Evolutionary conservation across 768 basidiomycete genomes (phyloP).

Genomic region (Amanita polypyramis): DNA sequence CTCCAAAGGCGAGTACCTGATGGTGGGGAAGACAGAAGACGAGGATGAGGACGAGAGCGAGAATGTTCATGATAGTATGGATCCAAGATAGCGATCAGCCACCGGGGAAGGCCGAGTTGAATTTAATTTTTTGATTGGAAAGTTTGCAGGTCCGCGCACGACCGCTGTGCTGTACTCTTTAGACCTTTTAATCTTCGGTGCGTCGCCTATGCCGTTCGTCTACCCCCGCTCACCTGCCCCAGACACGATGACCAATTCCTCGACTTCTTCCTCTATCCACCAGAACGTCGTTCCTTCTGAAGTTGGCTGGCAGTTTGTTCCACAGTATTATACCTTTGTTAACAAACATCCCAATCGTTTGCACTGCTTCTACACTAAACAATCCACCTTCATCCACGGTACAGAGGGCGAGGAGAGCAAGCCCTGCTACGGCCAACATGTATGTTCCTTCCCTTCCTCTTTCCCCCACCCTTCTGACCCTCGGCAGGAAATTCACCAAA

Average conservation of each 20-base stretch:
- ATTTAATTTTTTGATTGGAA: constrained; percentile 24
- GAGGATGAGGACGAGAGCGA: constrained; percentile 35
- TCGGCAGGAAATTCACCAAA: constrained; percentile 86
- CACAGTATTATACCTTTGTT: constrained; percentile 98
- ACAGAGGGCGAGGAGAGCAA: constrained; percentile 92
- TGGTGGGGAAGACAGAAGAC: constrained; percentile 45
- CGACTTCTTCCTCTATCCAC: constrained; percentile 33
- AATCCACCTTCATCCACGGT: constrained; percentile 93
- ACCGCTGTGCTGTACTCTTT: constrained; percentile 23
- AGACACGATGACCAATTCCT: constrained; percentile 26
- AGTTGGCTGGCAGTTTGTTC: constrained; percentile 99
- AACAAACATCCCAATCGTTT: constrained; percentile 95
- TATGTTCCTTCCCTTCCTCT: constrained; percentile 24
- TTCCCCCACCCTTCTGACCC: neutral
- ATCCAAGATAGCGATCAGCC: constrained; percentile 13
- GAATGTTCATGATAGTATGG: constrained; percentile 24
- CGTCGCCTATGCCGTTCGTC: constrained; percentile 15
- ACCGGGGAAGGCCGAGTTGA: constrained; percentile 17
- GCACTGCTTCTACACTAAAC: constrained; percentile 99
- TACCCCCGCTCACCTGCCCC: neutral
- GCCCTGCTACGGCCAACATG: constrained; percentile 89
- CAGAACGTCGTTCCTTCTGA: constrained; percentile 78
- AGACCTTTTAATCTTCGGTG: constrained; percentile 20
- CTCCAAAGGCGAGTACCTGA: constrained; percentile 67
- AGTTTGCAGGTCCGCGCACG: constrained; percentile 15